Evolutionary conservation across 306 rosid species (phyloP).

Genomic region (Ochetophila trinervis): DNA sequence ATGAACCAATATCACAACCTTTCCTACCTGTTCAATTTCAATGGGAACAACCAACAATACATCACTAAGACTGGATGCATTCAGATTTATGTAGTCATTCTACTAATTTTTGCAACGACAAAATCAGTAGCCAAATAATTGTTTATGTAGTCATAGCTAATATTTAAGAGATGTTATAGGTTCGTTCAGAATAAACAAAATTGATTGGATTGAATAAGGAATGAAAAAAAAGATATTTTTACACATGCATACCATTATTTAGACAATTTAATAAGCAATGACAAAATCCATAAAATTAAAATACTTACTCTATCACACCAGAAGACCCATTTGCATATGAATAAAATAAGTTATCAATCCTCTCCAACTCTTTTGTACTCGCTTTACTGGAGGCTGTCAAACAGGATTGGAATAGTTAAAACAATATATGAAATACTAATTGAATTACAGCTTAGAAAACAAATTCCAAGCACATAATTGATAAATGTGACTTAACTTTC

Average conservation of each 20-base stretch:
- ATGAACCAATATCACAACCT: not conserved
- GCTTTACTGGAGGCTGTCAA: slow-evolving; percentile 85
- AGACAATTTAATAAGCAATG: slow-evolving; percentile 6
- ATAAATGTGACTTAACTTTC: not conserved
- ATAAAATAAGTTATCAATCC: slow-evolving; percentile 68
- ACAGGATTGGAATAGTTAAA: slow-evolving; percentile 14
- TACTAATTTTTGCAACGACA: too few species aligned
- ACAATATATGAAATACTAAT: not conserved
- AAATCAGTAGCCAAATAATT: not conserved
- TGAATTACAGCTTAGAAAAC: slow-evolving; percentile 5
- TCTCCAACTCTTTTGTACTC: slow-evolving; percentile 73
- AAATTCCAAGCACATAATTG: not conserved
- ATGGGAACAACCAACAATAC: too few species aligned
- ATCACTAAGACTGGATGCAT: too few species aligned
- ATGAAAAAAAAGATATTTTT: not conserved
- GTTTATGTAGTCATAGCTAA: slow-evolving; percentile 3
- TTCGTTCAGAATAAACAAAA: not conserved
- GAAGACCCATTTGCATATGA: slow-evolving; percentile 75
- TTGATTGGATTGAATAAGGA: not conserved
- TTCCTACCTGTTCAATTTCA: not conserved
- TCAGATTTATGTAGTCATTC: too few species aligned
- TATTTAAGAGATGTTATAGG: not conserved
- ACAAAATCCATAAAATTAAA: slow-evolving; percentile 1
- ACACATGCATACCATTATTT: not conserved
- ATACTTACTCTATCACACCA: slow-evolving; percentile 86